Evolutionary conservation across 2,329 filamentous ascomycete genomes (phyloP).

Genomic region (Akanthomyces muscarius): DNA sequence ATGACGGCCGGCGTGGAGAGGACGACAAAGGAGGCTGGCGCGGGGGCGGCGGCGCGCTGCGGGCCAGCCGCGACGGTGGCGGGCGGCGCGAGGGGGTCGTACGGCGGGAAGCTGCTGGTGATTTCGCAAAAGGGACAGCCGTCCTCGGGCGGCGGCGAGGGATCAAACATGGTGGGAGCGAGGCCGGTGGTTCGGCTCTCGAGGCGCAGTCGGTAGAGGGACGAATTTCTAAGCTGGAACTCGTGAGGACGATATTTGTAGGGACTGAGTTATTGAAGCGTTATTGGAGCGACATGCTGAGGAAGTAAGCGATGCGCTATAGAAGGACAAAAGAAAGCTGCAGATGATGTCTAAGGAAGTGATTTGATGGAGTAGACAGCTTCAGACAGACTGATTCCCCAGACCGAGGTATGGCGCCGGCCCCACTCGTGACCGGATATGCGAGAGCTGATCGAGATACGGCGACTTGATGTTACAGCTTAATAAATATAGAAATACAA

Average conservation of each 20-base stretch:
- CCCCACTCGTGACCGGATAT: constrained; percentile 6
- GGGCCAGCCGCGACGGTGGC: constrained; percentile 29
- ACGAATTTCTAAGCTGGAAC: not conserved
- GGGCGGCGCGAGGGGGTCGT: constrained; percentile 42
- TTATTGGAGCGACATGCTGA: constrained; percentile 4
- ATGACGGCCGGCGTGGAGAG: constrained; percentile 74
- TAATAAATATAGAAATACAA: no score
- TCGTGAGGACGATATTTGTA: not conserved
- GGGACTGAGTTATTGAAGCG: not conserved
- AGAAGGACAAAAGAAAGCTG: not conserved
- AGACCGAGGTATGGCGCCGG: constrained; percentile 14
- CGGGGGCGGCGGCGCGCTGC: constrained; percentile 22
- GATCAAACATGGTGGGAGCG: constrained; percentile 32
- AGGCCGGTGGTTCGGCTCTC: not conserved
- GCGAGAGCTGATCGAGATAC: not conserved
- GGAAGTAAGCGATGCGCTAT: not conserved
- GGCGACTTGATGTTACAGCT: not conserved
- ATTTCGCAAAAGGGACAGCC: constrained; percentile 63
- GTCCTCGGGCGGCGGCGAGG: constrained; percentile 27
- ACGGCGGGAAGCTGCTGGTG: constrained; percentile 44
- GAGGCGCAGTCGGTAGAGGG: not conserved
- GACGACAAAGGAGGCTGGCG: constrained; percentile 58
- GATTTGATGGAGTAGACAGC: not conserved
- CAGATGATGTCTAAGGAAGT: not conserved
- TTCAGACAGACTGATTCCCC: not conserved